Evolutionary conservation across 2,329 filamentous ascomycete species (phyloP).

Genomic region (Neonectria coccinea): DNA sequence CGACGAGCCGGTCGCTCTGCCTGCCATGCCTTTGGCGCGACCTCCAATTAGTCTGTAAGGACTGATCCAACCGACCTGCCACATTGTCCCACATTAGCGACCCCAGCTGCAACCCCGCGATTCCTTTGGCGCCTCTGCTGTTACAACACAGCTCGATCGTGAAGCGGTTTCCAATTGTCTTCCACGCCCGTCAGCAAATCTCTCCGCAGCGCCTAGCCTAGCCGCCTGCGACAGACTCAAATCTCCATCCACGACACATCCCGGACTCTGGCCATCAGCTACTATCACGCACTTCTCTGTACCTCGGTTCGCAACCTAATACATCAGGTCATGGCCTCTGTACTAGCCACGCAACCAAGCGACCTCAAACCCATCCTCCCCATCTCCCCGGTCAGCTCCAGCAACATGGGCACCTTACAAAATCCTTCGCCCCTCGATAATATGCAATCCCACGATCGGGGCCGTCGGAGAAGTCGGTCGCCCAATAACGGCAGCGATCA

Average conservation of each 20-base stretch:
- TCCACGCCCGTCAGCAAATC: slow-evolving; percentile 19
- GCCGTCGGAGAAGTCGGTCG: slow-evolving; percentile 57
- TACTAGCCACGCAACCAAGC: slow-evolving; percentile 41
- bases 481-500: slow-evolving; percentile 56
- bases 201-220: not conserved
- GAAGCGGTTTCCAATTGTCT: slow-evolving; percentile 30
- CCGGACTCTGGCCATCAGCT: not conserved
- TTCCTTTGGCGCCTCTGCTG: slow-evolving; percentile 27
- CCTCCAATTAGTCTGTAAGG: slow-evolving; percentile 37
- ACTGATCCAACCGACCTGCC: slow-evolving; percentile 33
- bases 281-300: slow-evolving; percentile 6
- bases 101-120: slow-evolving; percentile 41
- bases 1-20: slow-evolving; percentile 23
- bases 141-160: slow-evolving; percentile 31
- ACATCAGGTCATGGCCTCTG: slow-evolving; percentile 44
- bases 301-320: slow-evolving; percentile 18
- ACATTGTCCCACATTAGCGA: slow-evolving; percentile 39
- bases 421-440: slow-evolving; percentile 51
- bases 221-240: not conserved
- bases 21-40: slow-evolving; percentile 41
- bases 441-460: slow-evolving; percentile 51
- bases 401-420: slow-evolving; percentile 57
- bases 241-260: not conserved
- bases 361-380: slow-evolving; percentile 52
- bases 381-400: slow-evolving; percentile 53